Evolutionary conservation across 352 stramenopile genomes (phyloP).

Genomic region (Globisporangium nunn): DNA sequence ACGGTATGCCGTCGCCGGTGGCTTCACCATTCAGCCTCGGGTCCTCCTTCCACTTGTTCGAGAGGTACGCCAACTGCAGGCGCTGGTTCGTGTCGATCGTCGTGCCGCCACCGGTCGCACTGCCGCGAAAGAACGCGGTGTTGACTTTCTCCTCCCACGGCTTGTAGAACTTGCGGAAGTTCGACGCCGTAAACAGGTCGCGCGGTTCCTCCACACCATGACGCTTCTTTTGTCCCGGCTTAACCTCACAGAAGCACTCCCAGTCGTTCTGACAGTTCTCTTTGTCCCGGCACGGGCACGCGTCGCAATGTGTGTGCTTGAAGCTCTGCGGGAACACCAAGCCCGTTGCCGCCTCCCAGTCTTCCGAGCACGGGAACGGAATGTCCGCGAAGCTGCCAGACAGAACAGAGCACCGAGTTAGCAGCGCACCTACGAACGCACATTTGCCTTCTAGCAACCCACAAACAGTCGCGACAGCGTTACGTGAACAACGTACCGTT

Average conservation of each 20-base stretch:
- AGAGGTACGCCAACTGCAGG: slow-evolving; percentile 89
- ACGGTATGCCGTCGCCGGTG: slow-evolving; percentile 58
- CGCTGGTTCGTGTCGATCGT: slow-evolving; percentile 97
- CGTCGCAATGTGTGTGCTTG: slow-evolving; percentile 76
- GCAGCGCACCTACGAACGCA: neutral
- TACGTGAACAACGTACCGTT: slow-evolving; percentile 26
- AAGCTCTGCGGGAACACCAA: slow-evolving; percentile 91
- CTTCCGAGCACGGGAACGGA: slow-evolving; percentile 95
- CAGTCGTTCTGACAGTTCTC: slow-evolving; percentile 72
- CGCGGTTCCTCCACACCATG: slow-evolving; percentile 65
- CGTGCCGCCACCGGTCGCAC: slow-evolving; percentile 92
- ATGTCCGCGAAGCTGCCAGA: slow-evolving; percentile 92
- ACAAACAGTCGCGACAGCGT: neutral
- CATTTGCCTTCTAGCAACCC: neutral
- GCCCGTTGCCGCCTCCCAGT: slow-evolving; percentile 91
- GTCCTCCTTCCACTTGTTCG: slow-evolving; percentile 91
- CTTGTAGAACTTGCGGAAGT: slow-evolving; percentile 95
- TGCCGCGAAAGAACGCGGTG: slow-evolving; percentile 98
- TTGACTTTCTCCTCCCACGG: slow-evolving; percentile 95
- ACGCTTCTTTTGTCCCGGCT: slow-evolving; percentile 49
- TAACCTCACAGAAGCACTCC: slow-evolving; percentile 71
- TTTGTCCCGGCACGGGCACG: slow-evolving; percentile 55
- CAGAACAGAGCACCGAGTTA: neutral
- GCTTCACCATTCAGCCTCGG: slow-evolving; percentile 71
- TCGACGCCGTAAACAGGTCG: slow-evolving; percentile 96